Evolutionary conservation across 768 basidiomycete genomes (phyloP), one percentile per base, ranked within the genome.

Genomic region (Russula sp.): DNA sequence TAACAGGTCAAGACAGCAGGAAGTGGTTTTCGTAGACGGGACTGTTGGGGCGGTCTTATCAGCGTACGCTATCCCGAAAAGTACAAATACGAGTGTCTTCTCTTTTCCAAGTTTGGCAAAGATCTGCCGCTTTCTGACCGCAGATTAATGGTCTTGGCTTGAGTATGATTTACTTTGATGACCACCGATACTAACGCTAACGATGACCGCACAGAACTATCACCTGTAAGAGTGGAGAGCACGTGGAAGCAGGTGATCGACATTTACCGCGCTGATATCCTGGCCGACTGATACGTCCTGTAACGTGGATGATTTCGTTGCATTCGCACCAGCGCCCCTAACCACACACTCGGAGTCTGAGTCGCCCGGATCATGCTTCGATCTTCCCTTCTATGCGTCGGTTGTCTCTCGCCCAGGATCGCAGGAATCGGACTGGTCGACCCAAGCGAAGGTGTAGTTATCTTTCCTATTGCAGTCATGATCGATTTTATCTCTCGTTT

Each of bases 21-120:
- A 30, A 2, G 28, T 30, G 28, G 28, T 30, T 30, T 4, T 90
- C 68, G 76, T 81, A 13, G 87, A 94, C 70, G 92, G 91, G 5
- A 94, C 94, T 0, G 72, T 98, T 26, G 94, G 96, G 74, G 81
- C 84, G 22, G 77, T 96, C 24, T 73, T 94, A 32, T 84, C 88
- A 28, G 89, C 28, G 28, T n/a, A n/a, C n/a, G n/a, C n/a, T n/a
- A 0, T 96, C 40, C 94, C 96, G 2, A 85, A 98, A 94, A 94
- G 72, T 78, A 98, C 67, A 95, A 95, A 75, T 96, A 98, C 68
- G 93, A 96, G 40, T 97, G 94, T 73, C 96, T 96, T 0, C 77
- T 89, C 0, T 83, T 96, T 0, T 93, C 28, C 89, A 94, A 88
- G 72, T 92, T 85, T 71, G 93, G 92, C 2, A 88, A 91, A 60